Base-by-base conservation (phyloP, 1,284 basidiomycete genomes). In the Fomitopsis pinicola region DNA sequence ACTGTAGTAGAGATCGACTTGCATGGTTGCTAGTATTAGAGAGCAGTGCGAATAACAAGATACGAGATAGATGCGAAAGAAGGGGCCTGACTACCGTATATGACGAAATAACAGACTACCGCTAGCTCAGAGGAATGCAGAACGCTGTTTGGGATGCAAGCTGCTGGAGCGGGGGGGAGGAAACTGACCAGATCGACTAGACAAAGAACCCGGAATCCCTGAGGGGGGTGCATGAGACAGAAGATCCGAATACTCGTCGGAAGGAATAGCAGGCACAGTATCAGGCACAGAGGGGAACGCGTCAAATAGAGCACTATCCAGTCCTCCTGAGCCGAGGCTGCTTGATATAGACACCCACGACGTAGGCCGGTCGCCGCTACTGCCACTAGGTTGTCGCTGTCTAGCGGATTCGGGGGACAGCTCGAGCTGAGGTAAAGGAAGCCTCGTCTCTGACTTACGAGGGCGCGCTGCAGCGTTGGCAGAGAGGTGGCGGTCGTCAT, bases 211-310 rank as follows among this genome's bases (percentile, higher is more conserved):
- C 28, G 59, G 62, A 8, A 62, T 48, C 2, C 56, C 65, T n/a
- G 59, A 59, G 10, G 61, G 45, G 1, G 63, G 58, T n/a, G 57
- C 26, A 42, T 58, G 50, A 12, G 66, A 63, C 4, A 61, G 54
- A 8, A 61, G 59, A 12, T 65, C 62, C 3, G 64, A 56, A 17
- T 64, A 61, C 30, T 33, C 30, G 8, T 33, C 30, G 1, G 63
- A 63, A 35, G 62, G 61, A 22, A 40, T 38, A 3, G 60, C 58
- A 5, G 64, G 70, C 19, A 67, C 57, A 17, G 61, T 64, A 35
- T 71, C 69, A 17, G 74, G 75, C 17, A 76, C 73, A 44, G 68
- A 70, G 4, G 75, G 74, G 66, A 76, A 76, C n/a, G 69, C 64
- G 59, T 76, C 73, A 62, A 74, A 75, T 28, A 74, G 65, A 40